phyloP scores from a whole-genome alignment of 2,329 filamentous ascomycete genomes.

The Colletotrichum cereale region DNA sequence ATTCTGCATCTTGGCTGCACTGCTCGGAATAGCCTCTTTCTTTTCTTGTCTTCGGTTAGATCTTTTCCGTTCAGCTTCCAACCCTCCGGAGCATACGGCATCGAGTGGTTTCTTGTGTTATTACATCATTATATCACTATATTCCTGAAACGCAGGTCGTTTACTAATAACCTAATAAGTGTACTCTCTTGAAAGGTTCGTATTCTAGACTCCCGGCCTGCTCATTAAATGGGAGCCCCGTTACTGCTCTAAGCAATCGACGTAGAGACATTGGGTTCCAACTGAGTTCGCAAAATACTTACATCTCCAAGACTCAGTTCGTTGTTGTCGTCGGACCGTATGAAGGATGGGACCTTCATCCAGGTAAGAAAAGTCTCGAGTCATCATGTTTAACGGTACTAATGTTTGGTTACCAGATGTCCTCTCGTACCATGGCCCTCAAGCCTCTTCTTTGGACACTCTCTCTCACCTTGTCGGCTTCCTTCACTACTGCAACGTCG shows the following conservation, averaged over 20 bases:
- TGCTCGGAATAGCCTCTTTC: constrained; percentile 32
- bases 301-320: constrained; percentile 23
- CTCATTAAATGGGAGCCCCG: background rate
- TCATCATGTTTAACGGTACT: background rate
- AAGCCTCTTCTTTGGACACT: constrained; percentile 49
- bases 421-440: constrained; percentile 58
- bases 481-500: constrained; percentile 45
- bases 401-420: constrained; percentile 51
- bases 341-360: constrained; percentile 42
- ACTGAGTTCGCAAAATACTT: background rate
- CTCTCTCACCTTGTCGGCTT: constrained; percentile 48
- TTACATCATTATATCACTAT: constrained; percentile 3
- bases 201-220: background rate
- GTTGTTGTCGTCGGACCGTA: constrained; percentile 26
- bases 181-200: constrained; percentile 24
- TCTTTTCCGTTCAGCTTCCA: constrained; percentile 18
- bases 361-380: constrained; percentile 20
- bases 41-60: constrained; percentile 34
- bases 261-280: background rate
- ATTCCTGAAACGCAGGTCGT: constrained; percentile 34
- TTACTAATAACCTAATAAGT: constrained; percentile 39
- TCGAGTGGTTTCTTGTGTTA: constrained; percentile 16
- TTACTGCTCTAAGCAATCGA: background rate
- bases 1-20: constrained; percentile 12
- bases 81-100: constrained; percentile 15